These are phyloP conservation scores for Myriangium duriaei DNA, from an alignment of 2,329 filamentous ascomycete species.

Conservation along the genomic window DNA sequence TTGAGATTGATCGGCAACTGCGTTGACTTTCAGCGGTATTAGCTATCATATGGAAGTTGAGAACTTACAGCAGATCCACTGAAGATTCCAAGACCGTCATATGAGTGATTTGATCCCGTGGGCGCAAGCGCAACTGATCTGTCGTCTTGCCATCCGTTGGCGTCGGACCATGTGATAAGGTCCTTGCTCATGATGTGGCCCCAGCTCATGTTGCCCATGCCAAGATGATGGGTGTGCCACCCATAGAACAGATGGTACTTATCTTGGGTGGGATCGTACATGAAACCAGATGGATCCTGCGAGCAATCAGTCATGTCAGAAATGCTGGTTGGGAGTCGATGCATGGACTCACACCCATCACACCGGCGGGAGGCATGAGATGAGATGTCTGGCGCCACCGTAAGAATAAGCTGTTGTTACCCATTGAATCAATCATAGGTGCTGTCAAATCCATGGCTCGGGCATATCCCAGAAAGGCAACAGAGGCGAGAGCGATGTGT, in stretches of 20 bases:
- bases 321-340: not conserved
- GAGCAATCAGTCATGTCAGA: slow-evolving; percentile 6
- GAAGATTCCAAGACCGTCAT: slow-evolving; percentile 42
- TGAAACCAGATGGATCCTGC: slow-evolving; percentile 38
- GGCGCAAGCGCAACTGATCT: slow-evolving; percentile 24
- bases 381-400: slow-evolving; percentile 36
- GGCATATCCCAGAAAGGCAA: too few species aligned
- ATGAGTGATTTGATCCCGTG: slow-evolving; percentile 31
- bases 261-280: slow-evolving; percentile 36
- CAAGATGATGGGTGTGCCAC: slow-evolving; percentile 36
- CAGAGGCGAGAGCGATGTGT: too few species aligned
- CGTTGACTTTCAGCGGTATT: not conserved
- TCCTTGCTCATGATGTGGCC: slow-evolving; percentile 42
- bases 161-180: slow-evolving; percentile 33
- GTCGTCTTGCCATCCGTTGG: slow-evolving; percentile 34
- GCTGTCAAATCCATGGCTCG: slow-evolving; percentile 21
- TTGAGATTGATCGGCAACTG: slow-evolving; percentile 34
- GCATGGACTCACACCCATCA: slow-evolving; percentile 28
- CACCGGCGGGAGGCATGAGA: slow-evolving; percentile 35
- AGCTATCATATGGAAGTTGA: not conserved
- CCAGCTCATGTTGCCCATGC: slow-evolving; percentile 38
- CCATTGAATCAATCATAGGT: slow-evolving; percentile 21
- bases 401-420: slow-evolving; percentile 38
- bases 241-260: slow-evolving; percentile 43
- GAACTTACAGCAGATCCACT: slow-evolving; percentile 32